phyloP scores from a whole-genome alignment of 805 yeast genomes.

The Crinitomyces ghanaensis region DNA sequence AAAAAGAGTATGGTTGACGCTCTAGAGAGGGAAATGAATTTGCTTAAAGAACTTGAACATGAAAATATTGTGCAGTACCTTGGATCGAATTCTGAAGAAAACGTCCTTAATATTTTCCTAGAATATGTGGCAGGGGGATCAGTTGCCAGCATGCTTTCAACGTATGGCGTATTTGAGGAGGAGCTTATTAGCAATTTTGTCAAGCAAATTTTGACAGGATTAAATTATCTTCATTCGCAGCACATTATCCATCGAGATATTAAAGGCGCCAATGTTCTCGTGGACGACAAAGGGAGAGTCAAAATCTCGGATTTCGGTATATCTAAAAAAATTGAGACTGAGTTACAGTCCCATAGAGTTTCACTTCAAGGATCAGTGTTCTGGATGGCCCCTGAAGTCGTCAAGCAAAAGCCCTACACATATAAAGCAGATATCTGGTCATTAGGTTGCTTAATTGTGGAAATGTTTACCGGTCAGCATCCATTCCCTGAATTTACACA shows the following conservation, averaged over 20 bases:
- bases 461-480: slow-evolving; percentile 92
- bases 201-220: slow-evolving; percentile 64
- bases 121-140: slow-evolving; percentile 70
- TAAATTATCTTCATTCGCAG: slow-evolving; percentile 60
- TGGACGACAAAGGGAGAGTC: slow-evolving; percentile 69
- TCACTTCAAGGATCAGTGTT: slow-evolving; percentile 90
- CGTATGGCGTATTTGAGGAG: slow-evolving; percentile 74
- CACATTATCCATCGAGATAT: slow-evolving; percentile 79
- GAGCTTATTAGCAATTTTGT: slow-evolving; percentile 61
- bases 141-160: slow-evolving; percentile 55
- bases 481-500: slow-evolving; percentile 93
- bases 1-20: slow-evolving; percentile 62
- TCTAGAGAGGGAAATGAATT: slow-evolving; percentile 60
- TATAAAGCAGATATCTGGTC: slow-evolving; percentile 96
- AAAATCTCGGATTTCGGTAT: slow-evolving; percentile 85
- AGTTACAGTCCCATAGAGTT: slow-evolving; percentile 45
- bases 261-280: slow-evolving; percentile 77
- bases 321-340: slow-evolving; percentile 54
- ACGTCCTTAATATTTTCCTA: slow-evolving; percentile 63
- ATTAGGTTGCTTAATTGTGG: slow-evolving; percentile 85
- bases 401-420: slow-evolving; percentile 83
- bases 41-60: slow-evolving; percentile 72
- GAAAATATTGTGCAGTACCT: slow-evolving; percentile 86
- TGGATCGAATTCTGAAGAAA: slow-evolving; percentile 73
- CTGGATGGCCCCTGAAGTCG: slow-evolving; percentile 99